Conservation (phyloP, 2,329 filamentous ascomycete genomes). For the Arthrobotrys entomopaga region DNA sequence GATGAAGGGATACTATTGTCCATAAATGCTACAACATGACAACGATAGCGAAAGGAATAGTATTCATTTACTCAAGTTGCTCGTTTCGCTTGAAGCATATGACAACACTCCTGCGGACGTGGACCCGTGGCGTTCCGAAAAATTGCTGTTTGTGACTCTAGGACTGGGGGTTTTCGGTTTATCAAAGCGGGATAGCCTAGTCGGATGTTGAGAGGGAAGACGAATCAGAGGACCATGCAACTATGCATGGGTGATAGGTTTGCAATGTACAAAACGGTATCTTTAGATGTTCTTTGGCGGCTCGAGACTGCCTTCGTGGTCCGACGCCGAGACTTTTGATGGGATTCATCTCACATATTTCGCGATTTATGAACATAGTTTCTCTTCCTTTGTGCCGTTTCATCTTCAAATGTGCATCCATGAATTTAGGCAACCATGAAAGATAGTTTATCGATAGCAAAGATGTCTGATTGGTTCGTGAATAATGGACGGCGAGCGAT, state of each 20-base stretch:
- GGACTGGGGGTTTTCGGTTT: not conserved
- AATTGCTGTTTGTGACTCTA: conserved; percentile 39
- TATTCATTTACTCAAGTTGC: not conserved
- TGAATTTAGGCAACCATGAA: not conserved
- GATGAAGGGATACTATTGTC: too few relatives aligned
- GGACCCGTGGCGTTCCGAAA: conserved; percentile 21
- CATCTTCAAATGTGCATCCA: not conserved
- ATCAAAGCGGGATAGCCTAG: not conserved
- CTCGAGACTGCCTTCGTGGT: too few relatives aligned
- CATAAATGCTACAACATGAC: not conserved
- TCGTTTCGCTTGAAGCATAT: not conserved
- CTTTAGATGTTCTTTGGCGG: too few relatives aligned
- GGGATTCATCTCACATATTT: not conserved
- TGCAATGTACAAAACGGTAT: too few relatives aligned
- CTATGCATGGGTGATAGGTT: too few relatives aligned
- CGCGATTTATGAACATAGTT: too few relatives aligned
- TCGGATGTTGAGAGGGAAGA: conserved; percentile 1
- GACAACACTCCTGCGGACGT: not conserved
- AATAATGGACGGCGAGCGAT: not conserved
- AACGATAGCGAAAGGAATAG: not conserved
- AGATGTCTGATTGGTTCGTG: not conserved
- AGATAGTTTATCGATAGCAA: not conserved
- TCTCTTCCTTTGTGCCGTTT: not conserved
- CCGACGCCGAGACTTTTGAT: too few relatives aligned
- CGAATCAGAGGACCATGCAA: not conserved